Percentiles rank a stretch among this genome's conserved stretches.
Conservation (phyloP, 192 early-diverging fungal species). For the Rhizophlyctis rosea region DNA sequence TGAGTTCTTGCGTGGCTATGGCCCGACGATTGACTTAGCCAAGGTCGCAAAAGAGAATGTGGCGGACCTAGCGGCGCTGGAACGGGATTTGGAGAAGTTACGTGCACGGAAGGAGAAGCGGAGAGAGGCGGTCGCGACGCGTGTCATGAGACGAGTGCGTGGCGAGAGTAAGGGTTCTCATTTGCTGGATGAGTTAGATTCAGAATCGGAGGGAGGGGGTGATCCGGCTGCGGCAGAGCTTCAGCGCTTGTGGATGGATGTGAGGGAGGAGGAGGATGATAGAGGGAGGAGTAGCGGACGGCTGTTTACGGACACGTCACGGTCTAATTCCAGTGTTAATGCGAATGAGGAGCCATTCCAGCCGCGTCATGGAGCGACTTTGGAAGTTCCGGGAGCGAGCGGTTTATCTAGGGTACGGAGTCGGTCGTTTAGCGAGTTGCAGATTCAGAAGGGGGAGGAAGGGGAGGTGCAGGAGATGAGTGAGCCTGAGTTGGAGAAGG, state of each 20-base stretch:
- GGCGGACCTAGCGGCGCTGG: conserved; percentile 8
- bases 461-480: too few species aligned
- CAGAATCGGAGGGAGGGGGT: neutral
- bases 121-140: neutral
- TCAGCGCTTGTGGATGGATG: neutral
- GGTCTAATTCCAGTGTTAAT: too few species aligned
- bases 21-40: conserved; percentile 14
- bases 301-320: too few species aligned
- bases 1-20: conserved; percentile 22
- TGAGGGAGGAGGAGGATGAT: conserved; percentile 1
- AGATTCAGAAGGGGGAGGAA: too few species aligned
- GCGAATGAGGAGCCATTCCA: too few species aligned
- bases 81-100: conserved; percentile 18
- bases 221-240: neutral
- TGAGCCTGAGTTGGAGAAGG: too few species aligned
- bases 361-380: too few species aligned
- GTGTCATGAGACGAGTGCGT: conserved; percentile 10
- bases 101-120: conserved; percentile 7
- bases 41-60: neutral
- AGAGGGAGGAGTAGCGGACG: too few species aligned
- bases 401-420: too few species aligned
- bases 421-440: too few species aligned
- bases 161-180: neutral
- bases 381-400: too few species aligned
- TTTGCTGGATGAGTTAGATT: conserved; percentile 7